Base-by-base conservation (phyloP, 345 rosid species). In the Brassica rapa region DNA sequence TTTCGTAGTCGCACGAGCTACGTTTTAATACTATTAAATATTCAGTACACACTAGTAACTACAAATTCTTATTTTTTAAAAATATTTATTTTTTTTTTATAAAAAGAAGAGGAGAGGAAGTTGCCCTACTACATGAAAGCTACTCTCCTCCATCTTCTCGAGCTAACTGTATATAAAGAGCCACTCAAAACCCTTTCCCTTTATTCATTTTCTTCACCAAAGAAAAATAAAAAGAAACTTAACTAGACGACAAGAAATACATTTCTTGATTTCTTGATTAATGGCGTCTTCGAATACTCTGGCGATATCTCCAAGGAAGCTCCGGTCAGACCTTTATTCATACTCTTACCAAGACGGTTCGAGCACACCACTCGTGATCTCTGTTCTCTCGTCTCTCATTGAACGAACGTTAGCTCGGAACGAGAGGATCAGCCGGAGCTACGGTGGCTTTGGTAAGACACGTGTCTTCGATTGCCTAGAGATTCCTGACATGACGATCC, bases 351-450 rank as follows among this genome's bases (percentile, higher is more conserved):
- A 87, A 49, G 73, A 77, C n/a, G 92, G 85, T 70, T 85, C 97
- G 6, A 84, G 83, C 62, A 75, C 76, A 75, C 97, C 98, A 12
- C 78, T 93, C 1, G 98, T 93, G 6, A 87, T 93, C 41, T 86
- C 95, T 33, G 98, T 93, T 79, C 91, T 93, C 0, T 88, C 98
- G 11, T 93, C 97, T 21, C 85, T 93, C 1, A 89, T 93, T 7
- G 93, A 90, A 68, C 82, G 98, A 23, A 91, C 92, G 37, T 68
- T 93, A 86, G 87, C 91, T 2, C 66, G 98, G 43, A 93, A 91
- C 6, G 84, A 89, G 55, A 87, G 98, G 72, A 88, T 93, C 53
- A 80, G 84, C 62, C 63, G 79, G 71, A 85, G 83, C 15, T 75
- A 12, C 53, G 87, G 91, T 71, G 87, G 29, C 32, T 65, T 25